phyloP scores from a whole-genome alignment of 2,329 filamentous ascomycete genomes.

The Eurotiales sp. region DNA sequence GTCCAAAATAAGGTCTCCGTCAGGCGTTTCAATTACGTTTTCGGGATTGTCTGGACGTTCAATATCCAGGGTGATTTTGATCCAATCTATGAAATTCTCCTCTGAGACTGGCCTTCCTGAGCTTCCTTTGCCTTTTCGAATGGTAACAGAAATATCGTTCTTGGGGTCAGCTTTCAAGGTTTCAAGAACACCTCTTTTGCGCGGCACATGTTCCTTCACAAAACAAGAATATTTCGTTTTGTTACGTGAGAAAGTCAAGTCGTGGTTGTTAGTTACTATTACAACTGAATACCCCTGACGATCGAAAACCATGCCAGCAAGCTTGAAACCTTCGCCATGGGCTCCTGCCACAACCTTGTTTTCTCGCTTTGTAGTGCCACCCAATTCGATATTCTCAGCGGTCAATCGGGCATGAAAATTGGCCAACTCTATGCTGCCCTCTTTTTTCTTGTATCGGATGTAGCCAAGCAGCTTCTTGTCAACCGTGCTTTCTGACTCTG shows the following conservation, averaged over 20 bases:
- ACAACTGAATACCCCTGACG: neutral
- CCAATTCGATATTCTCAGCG: neutral
- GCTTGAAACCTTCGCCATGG: conserved; percentile 4
- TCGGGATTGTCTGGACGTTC: neutral
- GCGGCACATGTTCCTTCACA: too few species aligned
- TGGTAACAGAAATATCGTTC: neutral
- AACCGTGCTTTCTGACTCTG: neutral
- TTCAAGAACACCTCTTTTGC: neutral
- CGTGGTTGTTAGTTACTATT: neutral
- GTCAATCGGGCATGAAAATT: neutral
- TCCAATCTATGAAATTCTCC: neutral
- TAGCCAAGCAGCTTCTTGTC: neutral
- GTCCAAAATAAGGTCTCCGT: conserved; percentile 8
- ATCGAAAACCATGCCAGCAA: conserved; percentile 1
- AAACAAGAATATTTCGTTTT: too few species aligned
- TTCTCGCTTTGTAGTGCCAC: neutral
- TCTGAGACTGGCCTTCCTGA: neutral
- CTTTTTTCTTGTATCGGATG: neutral
- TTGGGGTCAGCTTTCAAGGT: neutral
- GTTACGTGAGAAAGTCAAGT: conserved; percentile 4
- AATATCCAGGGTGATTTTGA: conserved; percentile 1
- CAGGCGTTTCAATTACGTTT: neutral
- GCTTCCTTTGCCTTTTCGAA: neutral
- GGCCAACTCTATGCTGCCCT: neutral
- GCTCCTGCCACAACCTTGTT: neutral